phyloP scores from a whole-genome alignment of 1,284 basidiomycete species.

The Wolfiporia cocos region DNA sequence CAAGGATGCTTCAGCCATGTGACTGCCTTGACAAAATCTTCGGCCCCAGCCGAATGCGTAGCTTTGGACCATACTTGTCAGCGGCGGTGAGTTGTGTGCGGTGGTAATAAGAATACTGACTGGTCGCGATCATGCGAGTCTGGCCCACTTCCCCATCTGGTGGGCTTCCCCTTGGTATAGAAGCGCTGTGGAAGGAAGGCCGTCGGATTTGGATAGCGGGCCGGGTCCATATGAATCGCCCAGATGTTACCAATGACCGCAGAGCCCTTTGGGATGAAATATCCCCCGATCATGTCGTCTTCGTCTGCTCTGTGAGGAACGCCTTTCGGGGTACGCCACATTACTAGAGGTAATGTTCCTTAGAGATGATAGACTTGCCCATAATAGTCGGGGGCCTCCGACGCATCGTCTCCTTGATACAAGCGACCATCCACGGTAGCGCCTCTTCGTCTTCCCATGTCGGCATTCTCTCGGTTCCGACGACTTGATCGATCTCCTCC shows the following conservation, averaged over 20 bases:
- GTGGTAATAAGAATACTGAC: neutral
- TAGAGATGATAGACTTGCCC: slow-evolving; percentile 9
- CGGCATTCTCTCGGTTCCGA: slow-evolving; percentile 25
- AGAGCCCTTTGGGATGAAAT: slow-evolving; percentile 19
- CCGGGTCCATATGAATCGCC: slow-evolving; percentile 9
- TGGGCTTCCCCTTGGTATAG: slow-evolving; percentile 16
- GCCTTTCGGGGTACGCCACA: slow-evolving; percentile 1
- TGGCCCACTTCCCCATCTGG: slow-evolving; percentile 22
- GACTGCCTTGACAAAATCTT: slow-evolving; percentile 23
- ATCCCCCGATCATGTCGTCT: slow-evolving; percentile 18
- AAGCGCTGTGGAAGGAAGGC: slow-evolving; percentile 19
- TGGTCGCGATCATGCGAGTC: slow-evolving; percentile 21
- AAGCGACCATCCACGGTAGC: slow-evolving; percentile 24
- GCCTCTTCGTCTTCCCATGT: slow-evolving; percentile 20
- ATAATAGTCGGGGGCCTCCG: slow-evolving; percentile 17
- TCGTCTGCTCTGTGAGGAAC: slow-evolving; percentile 11
- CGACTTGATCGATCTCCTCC: slow-evolving; percentile 30
- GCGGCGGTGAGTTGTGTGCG: neutral
- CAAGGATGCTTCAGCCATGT: slow-evolving; percentile 25
- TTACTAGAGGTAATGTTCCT: neutral
- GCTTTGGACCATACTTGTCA: slow-evolving; percentile 7
- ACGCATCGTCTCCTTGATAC: slow-evolving; percentile 25
- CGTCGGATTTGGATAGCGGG: slow-evolving; percentile 14
- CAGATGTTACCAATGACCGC: slow-evolving; percentile 14
- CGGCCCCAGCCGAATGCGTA: slow-evolving; percentile 27